phyloP scores from a whole-genome alignment of 345 rosid species.

The Physaria fendleri region DNA sequence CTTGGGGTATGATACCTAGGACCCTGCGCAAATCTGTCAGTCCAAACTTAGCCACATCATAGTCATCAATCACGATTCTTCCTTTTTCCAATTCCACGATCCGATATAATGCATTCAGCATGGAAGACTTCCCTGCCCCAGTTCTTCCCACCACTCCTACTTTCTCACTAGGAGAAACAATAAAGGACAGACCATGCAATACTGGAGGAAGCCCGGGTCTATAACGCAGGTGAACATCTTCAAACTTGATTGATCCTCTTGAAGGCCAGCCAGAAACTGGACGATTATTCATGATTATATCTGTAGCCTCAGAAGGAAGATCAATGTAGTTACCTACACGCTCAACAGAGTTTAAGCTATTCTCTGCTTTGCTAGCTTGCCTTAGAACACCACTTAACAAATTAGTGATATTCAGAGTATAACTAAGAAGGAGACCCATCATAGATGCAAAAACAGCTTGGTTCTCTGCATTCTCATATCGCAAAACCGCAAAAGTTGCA shows the following conservation, averaged over 20 bases:
- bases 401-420: slow-evolving; percentile 71
- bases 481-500: slow-evolving; percentile 81
- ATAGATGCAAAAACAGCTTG: slow-evolving; percentile 67
- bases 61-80: slow-evolving; percentile 64
- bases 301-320: slow-evolving; percentile 83
- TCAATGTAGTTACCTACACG: slow-evolving; percentile 82
- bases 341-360: slow-evolving; percentile 92
- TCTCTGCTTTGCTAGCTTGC: slow-evolving; percentile 92
- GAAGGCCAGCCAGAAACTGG: slow-evolving; percentile 89
- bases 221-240: slow-evolving; percentile 76
- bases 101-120: slow-evolving; percentile 88
- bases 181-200: slow-evolving; percentile 65
- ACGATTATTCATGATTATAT: slow-evolving; percentile 50
- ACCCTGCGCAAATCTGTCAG: slow-evolving; percentile 68
- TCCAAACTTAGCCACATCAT: slow-evolving; percentile 58
- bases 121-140: slow-evolving; percentile 93
- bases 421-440: slow-evolving; percentile 94
- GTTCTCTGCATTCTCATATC: slow-evolving; percentile 57
- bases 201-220: slow-evolving; percentile 94
- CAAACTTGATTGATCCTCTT: slow-evolving; percentile 62
- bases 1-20: slow-evolving; percentile 84
- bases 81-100: slow-evolving; percentile 83
- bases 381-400: slow-evolving; percentile 73
- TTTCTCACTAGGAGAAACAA: slow-evolving; percentile 63
- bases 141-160: slow-evolving; percentile 96